These are phyloP conservation scores for Erodium chrysanthum DNA, from an alignment of 441 rosid genomes.

Conservation along the genomic window DNA sequence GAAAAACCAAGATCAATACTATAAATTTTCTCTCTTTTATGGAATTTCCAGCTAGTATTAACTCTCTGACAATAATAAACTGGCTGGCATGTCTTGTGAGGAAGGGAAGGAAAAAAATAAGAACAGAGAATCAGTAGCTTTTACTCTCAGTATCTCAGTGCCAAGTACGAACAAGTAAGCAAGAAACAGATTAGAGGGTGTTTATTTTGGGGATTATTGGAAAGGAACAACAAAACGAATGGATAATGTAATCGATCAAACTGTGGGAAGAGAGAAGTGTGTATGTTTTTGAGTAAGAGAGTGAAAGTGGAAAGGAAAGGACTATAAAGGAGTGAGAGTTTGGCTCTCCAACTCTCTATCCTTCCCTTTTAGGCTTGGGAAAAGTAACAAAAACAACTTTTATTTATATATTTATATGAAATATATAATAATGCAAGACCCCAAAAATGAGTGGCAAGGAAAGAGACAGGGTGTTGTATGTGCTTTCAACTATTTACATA, in stretches of 20 bases:
- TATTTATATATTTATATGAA: neutral
- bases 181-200: constrained; percentile 3
- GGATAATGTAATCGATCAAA: constrained; percentile 30
- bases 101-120: neutral
- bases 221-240: constrained; percentile 11
- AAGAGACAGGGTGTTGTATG: neutral
- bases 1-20: constrained; percentile 15
- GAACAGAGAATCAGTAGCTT: constrained; percentile 7
- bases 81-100: neutral
- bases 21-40: neutral
- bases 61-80: constrained; percentile 12
- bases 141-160: neutral
- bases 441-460: neutral
- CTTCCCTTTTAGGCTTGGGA: constrained; percentile 32
- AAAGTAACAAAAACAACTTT: neutral
- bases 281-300: constrained; percentile 4
- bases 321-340: constrained; percentile 21
- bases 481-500: neutral
- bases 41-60: constrained; percentile 19
- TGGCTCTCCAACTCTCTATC: constrained; percentile 21
- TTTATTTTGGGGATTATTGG: neutral
- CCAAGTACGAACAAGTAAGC: neutral
- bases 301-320: constrained; percentile 18
- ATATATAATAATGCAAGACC: neutral
- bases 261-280: constrained; percentile 12